Conservation (phyloP, 2,329 filamentous ascomycete species). For the Pestalotiopsis sp. region DNA sequence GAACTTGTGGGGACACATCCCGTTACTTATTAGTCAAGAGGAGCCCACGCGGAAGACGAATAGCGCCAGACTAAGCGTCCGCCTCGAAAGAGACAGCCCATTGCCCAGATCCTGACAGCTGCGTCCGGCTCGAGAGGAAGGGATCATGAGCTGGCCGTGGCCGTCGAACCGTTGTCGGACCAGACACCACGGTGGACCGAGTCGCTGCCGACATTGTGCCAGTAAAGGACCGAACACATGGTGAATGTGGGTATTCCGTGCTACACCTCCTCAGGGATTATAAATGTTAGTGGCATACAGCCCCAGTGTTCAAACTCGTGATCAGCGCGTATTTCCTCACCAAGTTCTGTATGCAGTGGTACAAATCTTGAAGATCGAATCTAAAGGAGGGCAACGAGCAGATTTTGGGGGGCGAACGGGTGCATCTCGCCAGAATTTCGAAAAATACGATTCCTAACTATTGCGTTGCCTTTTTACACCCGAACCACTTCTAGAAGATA, state of each 20-base stretch:
- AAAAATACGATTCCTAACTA: too few species aligned
- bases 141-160: neutral
- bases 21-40: constrained; percentile 1
- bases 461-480: too few species aligned
- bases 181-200: neutral
- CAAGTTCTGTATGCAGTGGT: too few species aligned
- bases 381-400: too few species aligned
- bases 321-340: too few species aligned
- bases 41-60: neutral
- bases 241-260: neutral
- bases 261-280: neutral
- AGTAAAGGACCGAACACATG: constrained; percentile 10
- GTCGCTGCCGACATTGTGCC: constrained; percentile 11
- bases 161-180: neutral
- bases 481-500: too few species aligned
- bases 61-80: neutral
- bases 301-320: too few species aligned
- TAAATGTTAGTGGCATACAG: too few species aligned
- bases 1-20: neutral
- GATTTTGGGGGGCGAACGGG: too few species aligned
- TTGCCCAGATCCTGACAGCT: neutral
- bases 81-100: neutral
- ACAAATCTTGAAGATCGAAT: too few species aligned
- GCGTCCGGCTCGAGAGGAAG: neutral
- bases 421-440: too few species aligned